Evolutionary conservation across 2,329 filamentous ascomycete genomes (phyloP).

Genomic region (Penicillium sp.): DNA sequence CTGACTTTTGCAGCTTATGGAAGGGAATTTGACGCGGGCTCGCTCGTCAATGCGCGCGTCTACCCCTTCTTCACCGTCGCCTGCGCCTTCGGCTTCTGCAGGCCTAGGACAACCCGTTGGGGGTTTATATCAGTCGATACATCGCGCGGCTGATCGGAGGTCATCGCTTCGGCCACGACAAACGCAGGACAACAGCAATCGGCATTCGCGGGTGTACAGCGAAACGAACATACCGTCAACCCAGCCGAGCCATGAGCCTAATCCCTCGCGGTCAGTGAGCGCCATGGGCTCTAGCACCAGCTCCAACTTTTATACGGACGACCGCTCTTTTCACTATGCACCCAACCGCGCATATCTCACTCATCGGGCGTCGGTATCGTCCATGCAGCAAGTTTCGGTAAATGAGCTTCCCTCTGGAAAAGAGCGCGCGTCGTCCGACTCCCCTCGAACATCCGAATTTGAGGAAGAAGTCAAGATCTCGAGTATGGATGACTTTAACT

Average conservation of each 20-base stretch:
- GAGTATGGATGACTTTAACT: conserved; percentile 42
- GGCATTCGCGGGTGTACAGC: conserved; percentile 66
- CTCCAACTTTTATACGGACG: conserved; percentile 37
- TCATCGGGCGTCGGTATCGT: conserved; percentile 43
- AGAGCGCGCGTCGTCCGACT: conserved; percentile 27
- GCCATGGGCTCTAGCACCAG: conserved; percentile 51
- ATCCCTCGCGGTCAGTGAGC: conserved; percentile 65
- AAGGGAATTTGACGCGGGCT: conserved; percentile 83
- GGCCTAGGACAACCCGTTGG: conserved; percentile 48
- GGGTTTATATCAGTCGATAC: conserved; percentile 49
- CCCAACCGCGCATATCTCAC: conserved; percentile 38
- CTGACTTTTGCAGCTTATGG: conserved; percentile 73
- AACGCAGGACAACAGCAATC: conserved; percentile 48
- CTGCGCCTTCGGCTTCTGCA: conserved; percentile 43
- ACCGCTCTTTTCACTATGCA: conserved; percentile 41
- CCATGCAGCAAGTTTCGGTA: conserved; percentile 36
- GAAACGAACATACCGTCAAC: conserved; percentile 60
- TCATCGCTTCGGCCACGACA: conserved; percentile 52
- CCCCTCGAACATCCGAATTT: conserved; percentile 35
- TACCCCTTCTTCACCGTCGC: conserved; percentile 54
- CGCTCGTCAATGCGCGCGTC: conserved; percentile 67
- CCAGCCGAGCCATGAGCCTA: conserved; percentile 39
- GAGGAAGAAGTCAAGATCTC: conserved; percentile 30
- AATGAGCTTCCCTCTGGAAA: conserved; percentile 13
- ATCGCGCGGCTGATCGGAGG: conserved; percentile 40